phyloP scores from a whole-genome alignment of 331 rosid species.

The Pyracantha coccinea region DNA sequence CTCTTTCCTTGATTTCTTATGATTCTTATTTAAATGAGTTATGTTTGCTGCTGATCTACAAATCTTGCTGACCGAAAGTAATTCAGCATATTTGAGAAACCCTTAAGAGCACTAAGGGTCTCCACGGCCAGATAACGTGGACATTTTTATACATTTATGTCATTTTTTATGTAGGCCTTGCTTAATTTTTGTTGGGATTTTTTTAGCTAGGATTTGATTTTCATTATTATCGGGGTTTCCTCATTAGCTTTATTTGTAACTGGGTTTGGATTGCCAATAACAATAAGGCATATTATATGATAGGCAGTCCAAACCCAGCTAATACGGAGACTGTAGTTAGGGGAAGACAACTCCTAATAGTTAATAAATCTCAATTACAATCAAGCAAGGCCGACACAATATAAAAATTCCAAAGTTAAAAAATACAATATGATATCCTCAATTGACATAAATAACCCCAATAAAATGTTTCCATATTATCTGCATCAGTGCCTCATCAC shows the following conservation, averaged over 20 bases:
- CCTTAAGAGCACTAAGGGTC: not conserved
- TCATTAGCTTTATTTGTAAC: not conserved
- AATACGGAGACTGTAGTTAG: not conserved
- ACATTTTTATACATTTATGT: not conserved
- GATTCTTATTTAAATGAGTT: not conserved
- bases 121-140: not conserved
- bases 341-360: not conserved
- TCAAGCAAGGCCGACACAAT: not conserved
- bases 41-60: not conserved
- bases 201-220: not conserved
- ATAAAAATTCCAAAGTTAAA: not conserved
- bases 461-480: not conserved
- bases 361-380: not conserved
- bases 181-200: not conserved
- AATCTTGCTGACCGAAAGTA: not conserved
- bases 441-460: not conserved
- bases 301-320: not conserved
- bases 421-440: not conserved
- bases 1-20: not conserved
- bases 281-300: not conserved
- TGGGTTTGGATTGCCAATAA: not conserved
- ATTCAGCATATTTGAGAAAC: not conserved
- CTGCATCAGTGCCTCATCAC: not conserved
- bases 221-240: not conserved
- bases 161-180: not conserved